phyloP scores from a whole-genome alignment of 352 stramenopile genomes.

The Phytophthora fragariae region DNA sequence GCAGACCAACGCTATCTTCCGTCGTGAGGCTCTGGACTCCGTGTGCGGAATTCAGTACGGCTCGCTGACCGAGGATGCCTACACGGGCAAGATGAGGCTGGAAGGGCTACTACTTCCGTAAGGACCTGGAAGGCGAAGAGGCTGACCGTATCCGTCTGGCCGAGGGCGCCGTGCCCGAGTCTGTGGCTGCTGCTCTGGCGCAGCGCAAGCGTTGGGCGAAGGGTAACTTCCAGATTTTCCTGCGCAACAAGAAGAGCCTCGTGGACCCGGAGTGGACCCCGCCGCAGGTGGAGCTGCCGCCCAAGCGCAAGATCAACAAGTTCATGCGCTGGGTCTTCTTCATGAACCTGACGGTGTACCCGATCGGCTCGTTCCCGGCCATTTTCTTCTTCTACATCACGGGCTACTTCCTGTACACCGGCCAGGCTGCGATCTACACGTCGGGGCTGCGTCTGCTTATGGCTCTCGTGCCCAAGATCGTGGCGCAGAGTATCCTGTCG shows the following conservation, averaged over 20 bases:
- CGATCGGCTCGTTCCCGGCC: conserved; percentile 75
- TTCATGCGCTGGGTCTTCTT: conserved; percentile 87
- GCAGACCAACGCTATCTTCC: conserved; percentile 86
- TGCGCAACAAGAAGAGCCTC: conserved; percentile 71
- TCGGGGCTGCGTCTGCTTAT: no score
- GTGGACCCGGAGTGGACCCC: conserved; percentile 67
- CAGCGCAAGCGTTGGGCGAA: conserved; percentile 83
- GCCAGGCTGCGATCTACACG: no score
- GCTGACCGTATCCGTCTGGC: conserved; percentile 73
- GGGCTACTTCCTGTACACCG: conserved; percentile 80
- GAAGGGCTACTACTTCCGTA: conserved; percentile 82
- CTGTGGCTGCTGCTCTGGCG: conserved; percentile 61
- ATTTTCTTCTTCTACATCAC: conserved; percentile 86
- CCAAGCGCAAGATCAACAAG: conserved; percentile 72
- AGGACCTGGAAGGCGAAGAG: conserved; percentile 77
- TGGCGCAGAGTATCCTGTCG: no score
- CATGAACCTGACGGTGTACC: conserved; percentile 83
- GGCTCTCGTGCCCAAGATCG: no score
- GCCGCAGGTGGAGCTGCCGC: conserved; percentile 57
- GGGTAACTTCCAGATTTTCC: conserved; percentile 82
- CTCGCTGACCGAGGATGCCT: conserved; percentile 78
- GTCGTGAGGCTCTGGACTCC: conserved; percentile 74
- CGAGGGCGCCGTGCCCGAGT: conserved; percentile 73
- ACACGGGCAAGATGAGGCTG: conserved; percentile 83
- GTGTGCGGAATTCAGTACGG: conserved; percentile 81